Percentiles rank a stretch among this genome's conserved stretches.
phyloP scores from a whole-genome alignment of 202 grass and related monocot species.

The Sporobolus alterniflorus region DNA sequence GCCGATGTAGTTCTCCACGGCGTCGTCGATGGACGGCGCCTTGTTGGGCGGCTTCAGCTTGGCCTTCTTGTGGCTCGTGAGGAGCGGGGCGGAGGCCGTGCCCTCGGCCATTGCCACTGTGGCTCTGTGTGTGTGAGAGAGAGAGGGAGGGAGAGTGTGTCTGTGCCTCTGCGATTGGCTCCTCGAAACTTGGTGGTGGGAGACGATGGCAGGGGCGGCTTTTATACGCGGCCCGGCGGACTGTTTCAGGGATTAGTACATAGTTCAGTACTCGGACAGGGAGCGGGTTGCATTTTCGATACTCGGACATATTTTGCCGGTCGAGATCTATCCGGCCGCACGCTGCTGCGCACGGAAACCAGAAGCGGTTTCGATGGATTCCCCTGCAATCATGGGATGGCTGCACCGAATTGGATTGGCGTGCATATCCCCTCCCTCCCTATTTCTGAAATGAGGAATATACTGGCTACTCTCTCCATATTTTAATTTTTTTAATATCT shows the following conservation, averaged over 20 bases:
- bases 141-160: too few relatives aligned
- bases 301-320: background rate
- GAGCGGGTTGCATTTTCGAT: background rate
- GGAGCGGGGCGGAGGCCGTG: constrained; percentile 47
- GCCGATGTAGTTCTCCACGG: constrained; percentile 74
- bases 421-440: background rate
- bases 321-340: background rate
- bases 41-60: background rate
- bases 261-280: background rate
- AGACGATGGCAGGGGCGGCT: background rate
- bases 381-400: background rate
- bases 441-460: background rate
- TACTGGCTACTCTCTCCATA: too few relatives aligned
- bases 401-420: background rate
- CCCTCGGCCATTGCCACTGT: constrained; percentile 24
- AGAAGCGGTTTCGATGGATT: background rate
- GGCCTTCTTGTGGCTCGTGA: constrained; percentile 36
- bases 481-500: too few relatives aligned
- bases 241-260: background rate
- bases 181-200: background rate
- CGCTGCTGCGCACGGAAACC: background rate
- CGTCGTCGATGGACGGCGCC: constrained; percentile 58
- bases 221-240: background rate
- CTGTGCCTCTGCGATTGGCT: constrained; percentile 6
- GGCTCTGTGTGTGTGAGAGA: background rate